Base-by-base conservation (phyloP, 177 flowering plant genomes). In the Vitis hybrid region DNA sequence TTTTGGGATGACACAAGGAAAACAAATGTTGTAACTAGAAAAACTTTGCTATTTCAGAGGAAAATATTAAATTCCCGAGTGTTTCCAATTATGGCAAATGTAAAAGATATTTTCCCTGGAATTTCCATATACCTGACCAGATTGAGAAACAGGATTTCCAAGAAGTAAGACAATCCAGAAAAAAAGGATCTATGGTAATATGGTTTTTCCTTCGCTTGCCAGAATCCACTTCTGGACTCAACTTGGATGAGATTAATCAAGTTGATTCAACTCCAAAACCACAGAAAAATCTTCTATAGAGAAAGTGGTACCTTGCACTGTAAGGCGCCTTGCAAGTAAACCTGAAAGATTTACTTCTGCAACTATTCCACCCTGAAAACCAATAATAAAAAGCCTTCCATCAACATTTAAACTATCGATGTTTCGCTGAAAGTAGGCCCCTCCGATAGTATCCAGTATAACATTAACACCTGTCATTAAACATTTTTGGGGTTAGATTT, bases 351-450 rank as follows among this genome's bases (percentile, higher is more conserved):
- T 84, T 12, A 82, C 74, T 80, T 92, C 81, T 16, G 92, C 68
- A 14, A 70, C 71, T 3, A 84, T 50, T 64, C 99, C 98, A 60
- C 97, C 91, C 80, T 74, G 77, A 62, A 83, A 74, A 61, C 98
- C 97, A 29, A 95, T 85, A 8, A 93, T 77, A 74, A 91, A 93
- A 75, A 93, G 94, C 79, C 99, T 89, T 13, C 99, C 98, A 80
- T 87, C 96, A 39, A 85, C 45, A 65, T 80, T 88, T 69, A 95
- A 84, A 80, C 94, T 86, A 66, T 87, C 86, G 26, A 95, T 80
- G 74, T 95, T 95, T 55, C 77, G 56, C 76, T 88, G 90, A 51
- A 91, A 83, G 81, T 95, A 95, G 64, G 90, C 26, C 11, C 84
- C 99, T 13, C 99, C 99, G 63, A 93, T 59, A 75, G 76, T 82